These are phyloP conservation scores for Zarea fungicola DNA, from an alignment of 2,329 filamentous ascomycete species.

Conservation along the genomic window DNA sequence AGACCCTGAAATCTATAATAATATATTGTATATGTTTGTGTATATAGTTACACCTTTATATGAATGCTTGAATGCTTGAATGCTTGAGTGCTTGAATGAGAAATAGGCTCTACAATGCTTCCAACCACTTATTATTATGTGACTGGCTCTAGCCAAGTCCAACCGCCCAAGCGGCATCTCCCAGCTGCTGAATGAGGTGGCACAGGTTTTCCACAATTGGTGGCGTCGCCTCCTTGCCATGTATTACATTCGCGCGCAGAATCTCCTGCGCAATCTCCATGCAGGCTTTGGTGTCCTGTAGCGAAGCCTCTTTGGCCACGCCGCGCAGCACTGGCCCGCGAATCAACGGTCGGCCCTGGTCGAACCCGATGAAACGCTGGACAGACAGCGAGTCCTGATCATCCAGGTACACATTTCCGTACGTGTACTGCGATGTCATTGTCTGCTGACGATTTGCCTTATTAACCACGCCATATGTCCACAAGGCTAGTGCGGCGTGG, in stretches of 20 bases:
- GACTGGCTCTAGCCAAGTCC: slow-evolving; percentile 24
- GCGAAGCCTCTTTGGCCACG: slow-evolving; percentile 30
- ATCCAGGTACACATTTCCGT: slow-evolving; percentile 49
- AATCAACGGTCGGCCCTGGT: slow-evolving; percentile 49
- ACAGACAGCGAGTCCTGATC: slow-evolving; percentile 46
- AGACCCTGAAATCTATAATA: no score
- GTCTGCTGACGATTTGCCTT: slow-evolving; percentile 33
- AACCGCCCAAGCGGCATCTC: slow-evolving; percentile 41
- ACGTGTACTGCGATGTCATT: slow-evolving; percentile 27
- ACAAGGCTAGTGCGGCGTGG: slow-evolving; percentile 62
- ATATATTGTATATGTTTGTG: no score
- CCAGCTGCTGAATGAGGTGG: slow-evolving; percentile 56
- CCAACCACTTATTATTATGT: no score
- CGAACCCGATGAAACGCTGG: slow-evolving; percentile 52
- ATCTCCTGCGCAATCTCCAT: slow-evolving; percentile 55
- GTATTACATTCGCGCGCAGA: slow-evolving; percentile 47
- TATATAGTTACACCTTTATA: no score
- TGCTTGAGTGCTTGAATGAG: no score
- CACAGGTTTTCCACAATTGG: slow-evolving; percentile 64
- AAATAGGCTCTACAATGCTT: no score
- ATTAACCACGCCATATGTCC: slow-evolving; percentile 61
- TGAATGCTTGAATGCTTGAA: no score
- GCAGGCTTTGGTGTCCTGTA: slow-evolving; percentile 53
- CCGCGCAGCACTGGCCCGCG: slow-evolving; percentile 28
- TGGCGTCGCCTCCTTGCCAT: slow-evolving; percentile 40